A percentile compares a stretch with the other conserved stretches of the same genome.
These are phyloP conservation scores for Picocystis salinarum DNA, from an alignment of 139 green algal species.

Conservation along the genomic window DNA sequence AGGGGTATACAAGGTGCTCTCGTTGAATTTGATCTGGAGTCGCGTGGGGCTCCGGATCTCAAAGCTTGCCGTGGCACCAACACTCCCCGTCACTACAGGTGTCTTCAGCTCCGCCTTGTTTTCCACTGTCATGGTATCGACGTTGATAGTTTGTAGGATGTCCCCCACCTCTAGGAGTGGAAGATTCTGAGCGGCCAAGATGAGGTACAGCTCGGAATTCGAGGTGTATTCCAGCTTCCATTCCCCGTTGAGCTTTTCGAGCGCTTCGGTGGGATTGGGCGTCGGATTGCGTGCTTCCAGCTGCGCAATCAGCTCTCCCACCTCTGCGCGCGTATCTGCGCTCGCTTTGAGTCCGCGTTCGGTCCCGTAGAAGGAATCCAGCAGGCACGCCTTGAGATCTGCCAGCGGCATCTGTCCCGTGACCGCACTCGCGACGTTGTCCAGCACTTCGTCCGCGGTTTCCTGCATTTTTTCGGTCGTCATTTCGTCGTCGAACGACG, in stretches of 20 bases:
- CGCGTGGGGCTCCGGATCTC: conserved; percentile 67
- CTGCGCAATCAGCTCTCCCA: conserved; percentile 79
- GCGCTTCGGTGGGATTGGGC: conserved; percentile 38
- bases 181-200: conserved; percentile 55
- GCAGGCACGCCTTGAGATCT: conserved; percentile 42
- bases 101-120: conserved; percentile 49
- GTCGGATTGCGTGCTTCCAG: conserved; percentile 75
- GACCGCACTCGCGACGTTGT: too few relatives aligned
- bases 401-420: too few relatives aligned
- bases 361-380: conserved; percentile 71
- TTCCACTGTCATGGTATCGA: conserved; percentile 27
- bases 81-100: conserved; percentile 26
- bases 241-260: conserved; percentile 1
- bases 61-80: conserved; percentile 47
- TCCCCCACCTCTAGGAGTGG: conserved; percentile 64
- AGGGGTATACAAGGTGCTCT: conserved; percentile 7
- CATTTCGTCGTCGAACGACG: too few relatives aligned
- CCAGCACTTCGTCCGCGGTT: too few relatives aligned
- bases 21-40: conserved; percentile 45
- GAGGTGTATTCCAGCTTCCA: conserved; percentile 82
- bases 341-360: conserved; percentile 51
- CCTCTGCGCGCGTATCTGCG: conserved; percentile 54
- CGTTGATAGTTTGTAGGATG: conserved; percentile 66
- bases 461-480: too few relatives aligned
- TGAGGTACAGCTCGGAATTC: conserved; percentile 52